These are phyloP conservation scores for Leccinum variicolor DNA, from an alignment of 768 basidiomycete genomes.

Conservation along the genomic window DNA sequence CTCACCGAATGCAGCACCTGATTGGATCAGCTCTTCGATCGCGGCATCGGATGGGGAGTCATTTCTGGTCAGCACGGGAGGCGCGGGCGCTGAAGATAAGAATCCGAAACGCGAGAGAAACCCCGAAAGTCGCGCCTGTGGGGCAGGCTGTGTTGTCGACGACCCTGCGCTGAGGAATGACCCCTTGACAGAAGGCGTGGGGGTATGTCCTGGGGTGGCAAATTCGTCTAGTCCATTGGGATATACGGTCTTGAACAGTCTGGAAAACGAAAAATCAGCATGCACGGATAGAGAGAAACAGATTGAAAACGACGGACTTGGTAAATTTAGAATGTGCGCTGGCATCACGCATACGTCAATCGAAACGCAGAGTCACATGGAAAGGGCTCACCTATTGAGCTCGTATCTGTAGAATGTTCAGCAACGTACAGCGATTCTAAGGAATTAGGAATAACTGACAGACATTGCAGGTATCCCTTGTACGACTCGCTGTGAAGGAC, in stretches of 20 bases:
- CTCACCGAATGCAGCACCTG: slow-evolving; percentile 75
- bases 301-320: slow-evolving; percentile 42
- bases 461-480: slow-evolving; percentile 75
- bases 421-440: neutral
- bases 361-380: slow-evolving; percentile 14
- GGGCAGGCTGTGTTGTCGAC: slow-evolving; percentile 16
- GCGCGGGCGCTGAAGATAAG: slow-evolving; percentile 8
- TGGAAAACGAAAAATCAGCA: slow-evolving; percentile 23
- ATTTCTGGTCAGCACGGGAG: slow-evolving; percentile 13
- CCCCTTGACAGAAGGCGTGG: slow-evolving; percentile 34
- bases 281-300: neutral
- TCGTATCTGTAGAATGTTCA: slow-evolving; percentile 34
- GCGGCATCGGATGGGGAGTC: slow-evolving; percentile 44
- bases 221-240: slow-evolving; percentile 53
- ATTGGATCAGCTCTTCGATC: slow-evolving; percentile 68
- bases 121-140: slow-evolving; percentile 20
- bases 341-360: slow-evolving; percentile 3
- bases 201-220: slow-evolving; percentile 36
- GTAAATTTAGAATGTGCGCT: slow-evolving; percentile 73
- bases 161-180: slow-evolving; percentile 22
- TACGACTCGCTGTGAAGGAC: slow-evolving; percentile 59
- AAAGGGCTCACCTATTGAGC: slow-evolving; percentile 49
- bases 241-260: slow-evolving; percentile 65
- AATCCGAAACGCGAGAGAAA: slow-evolving; percentile 40
- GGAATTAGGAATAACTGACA: slow-evolving; percentile 41